phyloP scores from a whole-genome alignment of 1,139 yeast genomes.

The Blastobotrys malaysiensis region DNA sequence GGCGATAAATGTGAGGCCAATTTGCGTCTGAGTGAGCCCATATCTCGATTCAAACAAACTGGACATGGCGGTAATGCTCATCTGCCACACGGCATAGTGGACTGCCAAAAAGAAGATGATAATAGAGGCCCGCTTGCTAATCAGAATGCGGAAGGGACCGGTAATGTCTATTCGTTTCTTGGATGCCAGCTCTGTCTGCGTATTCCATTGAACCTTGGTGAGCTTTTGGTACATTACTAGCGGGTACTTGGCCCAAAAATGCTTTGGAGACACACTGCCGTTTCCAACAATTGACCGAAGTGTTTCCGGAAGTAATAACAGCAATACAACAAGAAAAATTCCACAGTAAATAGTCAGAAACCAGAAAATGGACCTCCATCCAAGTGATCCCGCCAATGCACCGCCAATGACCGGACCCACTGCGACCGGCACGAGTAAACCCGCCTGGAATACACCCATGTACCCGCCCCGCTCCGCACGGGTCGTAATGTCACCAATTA shows the following conservation, averaged over 20 bases:
- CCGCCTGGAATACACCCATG: constrained; percentile 53
- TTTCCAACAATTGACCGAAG: constrained; percentile 61
- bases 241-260: background rate
- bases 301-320: constrained; percentile 59
- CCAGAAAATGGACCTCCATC: constrained; percentile 75
- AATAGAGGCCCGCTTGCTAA: constrained; percentile 7
- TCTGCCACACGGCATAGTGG: constrained; percentile 9
- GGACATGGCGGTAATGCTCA: constrained; percentile 11
- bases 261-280: constrained; percentile 27
- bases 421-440: constrained; percentile 60
- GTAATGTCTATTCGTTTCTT: background rate
- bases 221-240: constrained; percentile 5
- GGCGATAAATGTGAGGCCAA: constrained; percentile 51
- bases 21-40: constrained; percentile 32
- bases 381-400: constrained; percentile 48
- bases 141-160: constrained; percentile 8
- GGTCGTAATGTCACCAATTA: constrained; percentile 59
- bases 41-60: constrained; percentile 5
- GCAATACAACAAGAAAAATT: constrained; percentile 30
- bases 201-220: background rate
- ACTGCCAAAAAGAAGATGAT: constrained; percentile 7
- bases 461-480: constrained; percentile 56
- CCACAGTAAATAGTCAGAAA: constrained; percentile 58
- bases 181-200: background rate
- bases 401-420: constrained; percentile 74